Conservation (phyloP, 2,329 filamentous ascomycete genomes). For the Cladosporium sp. region DNA sequence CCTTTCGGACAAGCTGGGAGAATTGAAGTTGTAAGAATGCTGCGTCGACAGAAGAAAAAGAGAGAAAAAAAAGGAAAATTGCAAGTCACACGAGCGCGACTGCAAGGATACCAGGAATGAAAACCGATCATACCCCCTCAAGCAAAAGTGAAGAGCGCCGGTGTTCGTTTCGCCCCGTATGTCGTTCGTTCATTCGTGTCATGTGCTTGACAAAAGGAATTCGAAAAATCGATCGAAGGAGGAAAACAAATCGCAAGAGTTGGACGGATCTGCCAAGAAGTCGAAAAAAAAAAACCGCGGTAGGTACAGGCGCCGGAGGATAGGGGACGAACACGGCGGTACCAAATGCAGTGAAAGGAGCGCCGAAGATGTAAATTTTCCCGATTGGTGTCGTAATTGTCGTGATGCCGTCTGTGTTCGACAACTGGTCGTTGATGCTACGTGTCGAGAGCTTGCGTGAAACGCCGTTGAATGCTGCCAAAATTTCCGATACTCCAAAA, state of each 20-base stretch:
- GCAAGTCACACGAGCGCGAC: too few relatives aligned
- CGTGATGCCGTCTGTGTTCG: constrained; percentile 8
- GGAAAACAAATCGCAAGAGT: neutral
- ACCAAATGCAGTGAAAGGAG: neutral
- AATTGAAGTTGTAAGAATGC: too few relatives aligned
- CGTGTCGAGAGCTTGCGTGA: neutral
- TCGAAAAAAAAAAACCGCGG: neutral
- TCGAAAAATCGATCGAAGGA: neutral
- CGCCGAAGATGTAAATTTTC: neutral
- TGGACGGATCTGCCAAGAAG: neutral
- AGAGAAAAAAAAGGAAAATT: too few relatives aligned
- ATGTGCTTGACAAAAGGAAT: neutral
- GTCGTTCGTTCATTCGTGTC: constrained; percentile 10
- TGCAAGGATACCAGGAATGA: too few relatives aligned
- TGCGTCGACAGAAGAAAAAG: too few relatives aligned
- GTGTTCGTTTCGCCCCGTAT: neutral
- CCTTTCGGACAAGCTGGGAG: too few relatives aligned
- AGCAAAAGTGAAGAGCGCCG: too few relatives aligned
- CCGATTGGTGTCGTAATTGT: constrained; percentile 6
- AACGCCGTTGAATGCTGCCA: constrained; percentile 5
- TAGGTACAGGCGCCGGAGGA: neutral
- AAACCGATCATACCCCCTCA: too few relatives aligned
- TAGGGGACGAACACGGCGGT: too few relatives aligned
- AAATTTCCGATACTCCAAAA: neutral
- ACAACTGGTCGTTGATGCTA: neutral